These are phyloP conservation scores for Coniochaeta hoffmannii DNA, from an alignment of 2,329 filamentous ascomycete genomes.

Conservation along the genomic window DNA sequence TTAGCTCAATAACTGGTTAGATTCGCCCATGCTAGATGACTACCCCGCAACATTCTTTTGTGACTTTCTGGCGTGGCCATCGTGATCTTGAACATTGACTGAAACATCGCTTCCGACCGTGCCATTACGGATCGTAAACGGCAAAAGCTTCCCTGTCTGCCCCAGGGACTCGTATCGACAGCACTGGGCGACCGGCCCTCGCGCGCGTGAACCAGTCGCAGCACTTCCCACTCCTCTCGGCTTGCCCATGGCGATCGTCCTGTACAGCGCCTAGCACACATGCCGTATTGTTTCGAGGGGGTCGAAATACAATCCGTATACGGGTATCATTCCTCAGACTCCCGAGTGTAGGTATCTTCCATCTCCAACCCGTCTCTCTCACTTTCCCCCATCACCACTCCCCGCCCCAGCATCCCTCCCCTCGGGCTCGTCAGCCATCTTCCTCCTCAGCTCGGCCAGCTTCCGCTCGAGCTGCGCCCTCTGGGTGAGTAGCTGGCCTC, in stretches of 20 bases:
- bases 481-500: slow-evolving; percentile 14
- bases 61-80: background rate
- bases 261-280: background rate
- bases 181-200: no score
- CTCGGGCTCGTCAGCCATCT: slow-evolving; percentile 14
- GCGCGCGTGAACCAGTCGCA: no score
- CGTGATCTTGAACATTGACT: no score
- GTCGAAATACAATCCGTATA: no score
- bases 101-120: no score
- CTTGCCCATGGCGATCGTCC: background rate
- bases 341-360: no score
- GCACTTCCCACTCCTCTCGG: no score
- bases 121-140: no score
- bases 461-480: slow-evolving; percentile 21
- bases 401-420: background rate
- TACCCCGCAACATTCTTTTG: background rate
- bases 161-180: background rate
- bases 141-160: no score
- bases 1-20: background rate
- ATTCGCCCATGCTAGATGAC: background rate
- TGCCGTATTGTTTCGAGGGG: background rate
- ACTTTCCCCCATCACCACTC: background rate
- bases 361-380: background rate
- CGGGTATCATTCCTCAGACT: background rate
- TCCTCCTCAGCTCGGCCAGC: slow-evolving; percentile 17